Evolutionary conservation across 768 basidiomycete genomes (phyloP), one percentile per base, ranked within the genome.

Genomic region (Psilocybe tampanensis): DNA sequence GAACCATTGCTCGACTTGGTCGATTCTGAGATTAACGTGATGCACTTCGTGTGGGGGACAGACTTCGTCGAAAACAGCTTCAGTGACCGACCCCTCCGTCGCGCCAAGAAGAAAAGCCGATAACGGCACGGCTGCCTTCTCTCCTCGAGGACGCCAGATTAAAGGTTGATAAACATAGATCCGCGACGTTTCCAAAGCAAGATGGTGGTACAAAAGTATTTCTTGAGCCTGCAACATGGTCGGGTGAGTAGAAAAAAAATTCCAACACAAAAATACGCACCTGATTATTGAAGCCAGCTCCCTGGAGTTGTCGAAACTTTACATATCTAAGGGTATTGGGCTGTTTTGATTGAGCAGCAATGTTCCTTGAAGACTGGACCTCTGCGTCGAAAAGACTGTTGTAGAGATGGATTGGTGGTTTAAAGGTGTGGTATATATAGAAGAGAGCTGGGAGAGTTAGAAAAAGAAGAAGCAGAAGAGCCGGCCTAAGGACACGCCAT

Each of bases 211-310:
- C 23, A 80, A 50, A 8, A 80, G 64, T 41, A 80, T 74, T 62
- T 81, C 80, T 63, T 79, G 78, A 24, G 74, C 76, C 78, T 81
- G 58, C 36, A 11, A 18, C 17, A 22, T 41, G 36, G 4, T 45
- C 48, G 33, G 19, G 45, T 34, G 3, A 36, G 44, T 34, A 6
- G 17, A 48, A 13, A 11, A 17, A 39, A 18, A 9, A 9, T 22
- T n/a, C 9, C 24, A 24, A 24, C 49, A 18, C 22, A 21, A 22
- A 52, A 32, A 44, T 22, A 26, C 56, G 6, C 44, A 75, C 80
- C 66, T 81, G 79, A 54, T 79, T 81, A 50, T 80, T 80, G 58
- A 81, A 81, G 1, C 79, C 80, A 22, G 77, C 79, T 6, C 79
- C 80, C 47, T 76, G 76, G 17, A 80, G 68, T 58, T 80, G 80